Evolutionary conservation across 192 early-diverging fungal genomes (phyloP), one percentile per base, ranked within the genome.

Genomic region (Physocladia obscura): DNA sequence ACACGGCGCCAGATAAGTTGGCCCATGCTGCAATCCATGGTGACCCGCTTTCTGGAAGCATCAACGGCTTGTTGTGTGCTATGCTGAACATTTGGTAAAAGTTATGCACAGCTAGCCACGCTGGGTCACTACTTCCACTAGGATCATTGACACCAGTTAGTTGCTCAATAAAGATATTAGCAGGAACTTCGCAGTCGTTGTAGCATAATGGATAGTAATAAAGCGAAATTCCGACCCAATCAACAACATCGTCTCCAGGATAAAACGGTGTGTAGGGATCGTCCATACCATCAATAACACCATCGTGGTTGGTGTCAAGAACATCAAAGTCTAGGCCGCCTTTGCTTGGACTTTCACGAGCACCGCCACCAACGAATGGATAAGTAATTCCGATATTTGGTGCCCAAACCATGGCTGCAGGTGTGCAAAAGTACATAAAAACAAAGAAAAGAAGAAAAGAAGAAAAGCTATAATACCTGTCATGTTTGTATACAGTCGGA

Each of bases 321-420:
- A 44, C 26, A 21, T 21, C 26, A 61, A 75, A 74, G 40, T 81
- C 69, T 13, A 63, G 31, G 6, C 56, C 76, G 13, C 57, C 57
- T n/a, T 34, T 13, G 2, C 13, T 13, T 19, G 57, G 76, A 56
- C 21, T 58, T 50, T 32, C 21, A 19, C 44, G n/a, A 3, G 69
- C 52, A 39, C 51, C 65, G 6, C 27, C 62, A 22, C 65, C 65
- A 47, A 32, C 54, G 57, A 76, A 83, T 35, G 81, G 81, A 59
- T 83, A 83, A 4, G 51, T 36, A 48, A 80, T 65, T 19, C 79
- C 81, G 34, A 83, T 59, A 62, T 83, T 83, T 15, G 81, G 81
- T 4, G 75, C 71, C 80, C 80, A 81, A 21, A 81, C 37, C 76
- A 82, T 81, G 2, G 77, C 78, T 81, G 50, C 2, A 35, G 32